Evolutionary conservation across 495 filamentous ascomycete species (phyloP).

Genomic region (Aspergillus affinis): DNA sequence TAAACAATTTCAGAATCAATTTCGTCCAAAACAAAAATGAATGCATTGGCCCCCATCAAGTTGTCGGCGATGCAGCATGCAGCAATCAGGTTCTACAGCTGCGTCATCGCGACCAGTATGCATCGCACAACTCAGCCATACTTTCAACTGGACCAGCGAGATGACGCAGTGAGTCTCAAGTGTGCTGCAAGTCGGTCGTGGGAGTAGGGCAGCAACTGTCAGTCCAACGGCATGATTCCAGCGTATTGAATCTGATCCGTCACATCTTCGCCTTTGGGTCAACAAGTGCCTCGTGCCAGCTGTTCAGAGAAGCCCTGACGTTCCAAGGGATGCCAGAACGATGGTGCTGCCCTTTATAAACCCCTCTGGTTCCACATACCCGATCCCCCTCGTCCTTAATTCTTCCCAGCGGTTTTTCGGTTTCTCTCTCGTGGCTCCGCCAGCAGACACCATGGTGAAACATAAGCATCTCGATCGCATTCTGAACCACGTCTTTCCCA

Average conservation of each 20-base stretch:
- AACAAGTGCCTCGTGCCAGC: neutral
- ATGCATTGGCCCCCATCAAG: neutral
- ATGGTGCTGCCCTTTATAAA: neutral
- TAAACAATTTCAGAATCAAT: too few relatives aligned
- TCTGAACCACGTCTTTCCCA: slow-evolving; percentile 18
- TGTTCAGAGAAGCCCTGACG: neutral
- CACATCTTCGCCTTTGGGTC: neutral
- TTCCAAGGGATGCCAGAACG: neutral
- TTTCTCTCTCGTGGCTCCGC: slow-evolving; percentile 8
- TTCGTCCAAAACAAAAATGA: too few relatives aligned
- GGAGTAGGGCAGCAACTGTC: neutral
- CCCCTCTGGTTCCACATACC: slow-evolving; percentile 3
- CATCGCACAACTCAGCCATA: neutral
- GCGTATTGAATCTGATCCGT: neutral
- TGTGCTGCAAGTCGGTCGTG: neutral
- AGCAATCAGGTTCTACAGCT: neutral
- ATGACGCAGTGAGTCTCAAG: neutral
- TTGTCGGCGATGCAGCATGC: neutral
- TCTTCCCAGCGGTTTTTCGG: neutral
- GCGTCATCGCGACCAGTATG: neutral
- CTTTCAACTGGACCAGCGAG: neutral
- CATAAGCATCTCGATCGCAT: slow-evolving; percentile 14
- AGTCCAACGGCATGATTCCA: neutral
- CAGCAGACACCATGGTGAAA: slow-evolving; percentile 14
- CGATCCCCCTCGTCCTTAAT: neutral